A percentile compares a stretch with the other conserved stretches of the same genome.
Evolutionary conservation across 1,284 basidiomycete genomes (phyloP).

Genomic region (Apiotrichum porosum): DNA sequence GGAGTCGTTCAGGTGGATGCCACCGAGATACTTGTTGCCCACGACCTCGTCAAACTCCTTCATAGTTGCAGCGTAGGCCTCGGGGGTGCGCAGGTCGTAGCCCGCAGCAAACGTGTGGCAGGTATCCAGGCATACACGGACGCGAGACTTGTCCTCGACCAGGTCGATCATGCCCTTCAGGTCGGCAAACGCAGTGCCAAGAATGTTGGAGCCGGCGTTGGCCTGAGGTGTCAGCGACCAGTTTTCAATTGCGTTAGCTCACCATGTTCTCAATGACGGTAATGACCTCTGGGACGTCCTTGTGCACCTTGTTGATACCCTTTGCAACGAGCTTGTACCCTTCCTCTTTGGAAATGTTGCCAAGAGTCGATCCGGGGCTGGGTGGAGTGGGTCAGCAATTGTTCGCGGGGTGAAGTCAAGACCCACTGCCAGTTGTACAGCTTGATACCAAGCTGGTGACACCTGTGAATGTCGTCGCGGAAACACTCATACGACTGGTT

Average conservation of each 20-base stretch:
- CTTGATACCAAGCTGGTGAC: conserved; percentile 67
- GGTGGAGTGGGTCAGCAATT: too few relatives aligned
- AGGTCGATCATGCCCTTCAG: conserved; percentile 63
- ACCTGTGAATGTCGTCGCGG: conserved; percentile 74
- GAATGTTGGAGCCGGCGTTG: conserved; percentile 66
- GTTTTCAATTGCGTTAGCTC: too few relatives aligned
- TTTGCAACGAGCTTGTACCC: conserved; percentile 65
- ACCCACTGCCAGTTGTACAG: conserved; percentile 82
- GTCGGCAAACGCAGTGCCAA: conserved; percentile 68
- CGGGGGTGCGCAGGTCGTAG: conserved; percentile 66
- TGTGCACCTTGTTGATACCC: conserved; percentile 70
- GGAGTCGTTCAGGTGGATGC: conserved; percentile 81
- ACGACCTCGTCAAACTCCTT: conserved; percentile 61
- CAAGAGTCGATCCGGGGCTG: conserved; percentile 77
- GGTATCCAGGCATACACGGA: conserved; percentile 81
- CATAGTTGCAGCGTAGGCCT: conserved; percentile 49
- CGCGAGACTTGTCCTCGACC: conserved; percentile 68
- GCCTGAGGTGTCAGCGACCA: conserved; percentile 61
- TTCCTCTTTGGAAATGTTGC: conserved; percentile 59
- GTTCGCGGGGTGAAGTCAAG: too few relatives aligned
- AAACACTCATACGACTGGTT: conserved; percentile 75
- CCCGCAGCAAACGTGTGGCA: conserved; percentile 81
- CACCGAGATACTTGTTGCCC: conserved; percentile 66
- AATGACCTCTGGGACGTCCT: conserved; percentile 60
- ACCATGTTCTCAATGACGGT: conserved; percentile 83